phyloP scores from a whole-genome alignment of 495 filamentous ascomycete genomes.

The Penicillium taxi region DNA sequence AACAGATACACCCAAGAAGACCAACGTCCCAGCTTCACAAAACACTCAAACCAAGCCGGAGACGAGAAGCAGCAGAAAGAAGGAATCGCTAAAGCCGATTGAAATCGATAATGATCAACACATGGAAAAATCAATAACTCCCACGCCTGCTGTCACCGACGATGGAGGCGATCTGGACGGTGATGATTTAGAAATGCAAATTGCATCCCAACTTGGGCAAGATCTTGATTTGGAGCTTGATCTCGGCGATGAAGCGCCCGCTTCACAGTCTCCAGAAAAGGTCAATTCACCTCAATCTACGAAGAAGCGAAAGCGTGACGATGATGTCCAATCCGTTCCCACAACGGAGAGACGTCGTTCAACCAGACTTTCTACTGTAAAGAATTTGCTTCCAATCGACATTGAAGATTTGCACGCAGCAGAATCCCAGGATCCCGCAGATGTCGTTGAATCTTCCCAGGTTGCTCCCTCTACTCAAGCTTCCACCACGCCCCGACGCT shows the following conservation, averaged over 20 bases:
- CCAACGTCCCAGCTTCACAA: conserved; percentile 2
- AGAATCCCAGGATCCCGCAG: conserved; percentile 16
- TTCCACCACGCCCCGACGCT: conserved; percentile 14
- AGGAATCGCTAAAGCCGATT: neutral
- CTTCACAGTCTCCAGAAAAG: conserved; percentile 1
- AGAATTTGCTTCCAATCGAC: conserved; percentile 6
- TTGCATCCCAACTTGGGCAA: conserved; percentile 39
- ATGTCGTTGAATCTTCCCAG: conserved; percentile 1
- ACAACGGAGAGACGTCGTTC: conserved; percentile 27
- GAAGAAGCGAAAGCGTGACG: conserved; percentile 36
- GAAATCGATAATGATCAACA: neutral
- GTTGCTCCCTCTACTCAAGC: conserved; percentile 5
- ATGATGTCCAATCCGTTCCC: conserved; percentile 6
- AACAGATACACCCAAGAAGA: neutral
- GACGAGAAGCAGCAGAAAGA: conserved; percentile 5
- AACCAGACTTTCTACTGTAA: conserved; percentile 18
- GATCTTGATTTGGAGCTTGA: conserved; percentile 35
- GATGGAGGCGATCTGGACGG: conserved; percentile 25
- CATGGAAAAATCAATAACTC: neutral
- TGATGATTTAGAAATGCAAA: conserved; percentile 38
- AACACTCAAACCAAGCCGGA: conserved; percentile 8
- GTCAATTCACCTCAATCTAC: too few relatives aligned
- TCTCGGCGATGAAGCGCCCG: conserved; percentile 10
- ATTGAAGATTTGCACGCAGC: conserved; percentile 10
- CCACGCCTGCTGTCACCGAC: conserved; percentile 4